These are phyloP conservation scores for Phallus indusiatus DNA, from an alignment of 768 basidiomycete species.

Conservation along the genomic window DNA sequence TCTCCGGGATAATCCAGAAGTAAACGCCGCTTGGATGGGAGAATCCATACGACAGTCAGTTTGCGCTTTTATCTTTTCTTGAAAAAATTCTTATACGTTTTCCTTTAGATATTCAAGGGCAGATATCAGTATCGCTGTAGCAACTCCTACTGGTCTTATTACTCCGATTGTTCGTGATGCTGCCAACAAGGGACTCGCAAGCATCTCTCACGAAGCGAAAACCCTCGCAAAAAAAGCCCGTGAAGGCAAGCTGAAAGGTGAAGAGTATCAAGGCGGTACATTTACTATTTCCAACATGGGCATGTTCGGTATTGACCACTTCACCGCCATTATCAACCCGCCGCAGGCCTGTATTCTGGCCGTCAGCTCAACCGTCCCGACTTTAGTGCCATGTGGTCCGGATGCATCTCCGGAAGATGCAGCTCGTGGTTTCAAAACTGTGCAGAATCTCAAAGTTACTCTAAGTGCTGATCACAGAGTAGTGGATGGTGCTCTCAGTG, in stretches of 20 bases:
- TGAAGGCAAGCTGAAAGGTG: conserved; percentile 89
- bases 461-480: conserved; percentile 91
- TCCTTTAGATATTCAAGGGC: conserved; percentile 79
- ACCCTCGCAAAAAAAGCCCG: conserved; percentile 89
- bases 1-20: conserved; percentile 90
- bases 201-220: conserved; percentile 90
- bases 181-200: conserved; percentile 84
- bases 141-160: conserved; percentile 91
- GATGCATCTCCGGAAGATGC: conserved; percentile 54
- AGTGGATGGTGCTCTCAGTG: conserved; percentile 93
- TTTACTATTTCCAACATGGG: conserved; percentile 99
- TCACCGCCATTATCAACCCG: conserved; percentile 98
- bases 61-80: neutral
- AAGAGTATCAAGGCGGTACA: conserved; percentile 98
- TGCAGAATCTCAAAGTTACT: conserved; percentile 91
- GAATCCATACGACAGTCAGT: conserved; percentile 90
- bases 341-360: conserved; percentile 98
- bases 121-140: conserved; percentile 95
- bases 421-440: conserved; percentile 91
- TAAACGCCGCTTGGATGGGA: conserved; percentile 95
- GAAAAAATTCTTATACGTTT: neutral
- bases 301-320: conserved; percentile 93
- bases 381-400: conserved; percentile 48
- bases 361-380: conserved; percentile 80
- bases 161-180: conserved; percentile 96